Conservation (phyloP, 2,329 filamentous ascomycete genomes). For the Onygena corvina region DNA sequence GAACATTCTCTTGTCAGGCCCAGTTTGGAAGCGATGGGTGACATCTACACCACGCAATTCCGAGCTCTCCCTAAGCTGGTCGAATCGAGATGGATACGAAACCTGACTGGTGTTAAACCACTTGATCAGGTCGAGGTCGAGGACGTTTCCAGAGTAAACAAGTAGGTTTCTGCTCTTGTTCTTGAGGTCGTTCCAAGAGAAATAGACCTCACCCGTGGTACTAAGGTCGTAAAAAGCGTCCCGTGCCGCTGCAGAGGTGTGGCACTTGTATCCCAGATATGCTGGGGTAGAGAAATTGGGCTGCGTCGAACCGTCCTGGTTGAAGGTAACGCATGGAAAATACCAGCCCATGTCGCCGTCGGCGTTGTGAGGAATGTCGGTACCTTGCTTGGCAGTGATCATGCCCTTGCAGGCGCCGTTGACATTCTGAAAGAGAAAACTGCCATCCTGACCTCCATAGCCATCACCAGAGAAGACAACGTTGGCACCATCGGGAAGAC, state of each 20-base stretch:
- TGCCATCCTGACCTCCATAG: constrained; percentile 80
- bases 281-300: constrained; percentile 62
- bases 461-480: constrained; percentile 64
- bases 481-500: constrained; percentile 63
- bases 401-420: constrained; percentile 91
- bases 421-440: constrained; percentile 96
- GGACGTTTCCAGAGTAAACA: constrained; percentile 85
- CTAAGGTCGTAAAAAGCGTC: constrained; percentile 62
- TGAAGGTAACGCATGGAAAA: constrained; percentile 83
- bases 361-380: constrained; percentile 66
- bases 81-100: constrained; percentile 61
- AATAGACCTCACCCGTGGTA: constrained; percentile 78
- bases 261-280: constrained; percentile 79
- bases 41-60: constrained; percentile 73
- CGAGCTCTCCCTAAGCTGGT: constrained; percentile 59
- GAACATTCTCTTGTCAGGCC: constrained; percentile 65
- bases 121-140: constrained; percentile 74
- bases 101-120: constrained; percentile 87
- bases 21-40: constrained; percentile 72
- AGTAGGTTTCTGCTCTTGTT: constrained; percentile 82
- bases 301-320: constrained; percentile 76
- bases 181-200: constrained; percentile 85
- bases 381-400: constrained; percentile 58
- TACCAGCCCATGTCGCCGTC: constrained; percentile 82
- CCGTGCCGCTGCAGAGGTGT: constrained; percentile 60